Percentiles rank a stretch among this genome's conserved stretches.
Conservation (phyloP, 108 stramenopile genomes). For the Pinguiococcus pyrenoidosus region DNA sequence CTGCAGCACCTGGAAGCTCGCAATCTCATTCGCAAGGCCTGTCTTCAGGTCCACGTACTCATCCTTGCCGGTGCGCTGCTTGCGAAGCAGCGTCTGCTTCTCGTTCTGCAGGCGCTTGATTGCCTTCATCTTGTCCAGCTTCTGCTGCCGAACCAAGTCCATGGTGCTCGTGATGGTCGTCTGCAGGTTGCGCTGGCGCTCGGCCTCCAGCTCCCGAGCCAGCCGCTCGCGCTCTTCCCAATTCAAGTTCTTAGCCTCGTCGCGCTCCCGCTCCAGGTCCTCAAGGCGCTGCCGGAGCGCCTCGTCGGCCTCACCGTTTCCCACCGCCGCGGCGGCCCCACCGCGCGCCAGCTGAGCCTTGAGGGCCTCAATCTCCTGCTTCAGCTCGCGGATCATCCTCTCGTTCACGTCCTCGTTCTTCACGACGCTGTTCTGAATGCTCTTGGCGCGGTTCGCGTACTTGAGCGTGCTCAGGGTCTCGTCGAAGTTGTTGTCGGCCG, state of each 20-base stretch:
- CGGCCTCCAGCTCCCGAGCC: slow-evolving; percentile 31
- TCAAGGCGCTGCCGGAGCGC: slow-evolving; percentile 6
- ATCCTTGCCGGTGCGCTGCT: slow-evolving; percentile 13
- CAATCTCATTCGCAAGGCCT: slow-evolving; percentile 27
- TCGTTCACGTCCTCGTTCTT: slow-evolving; percentile 48
- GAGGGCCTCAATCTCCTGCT: slow-evolving; percentile 37
- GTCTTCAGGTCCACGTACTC: slow-evolving; percentile 27
- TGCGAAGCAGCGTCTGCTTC: slow-evolving; percentile 22
- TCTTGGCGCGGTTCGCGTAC: slow-evolving; percentile 48
- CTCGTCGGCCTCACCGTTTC: slow-evolving; percentile 1
- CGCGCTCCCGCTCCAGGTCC: slow-evolving; percentile 7
- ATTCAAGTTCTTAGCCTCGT: slow-evolving; percentile 19
- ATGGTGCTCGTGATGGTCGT: slow-evolving; percentile 24
- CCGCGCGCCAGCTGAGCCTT: slow-evolving; percentile 21
- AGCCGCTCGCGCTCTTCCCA: slow-evolving; percentile 44
- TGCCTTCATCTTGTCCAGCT: slow-evolving; percentile 37
- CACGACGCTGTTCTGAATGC: slow-evolving; percentile 38
- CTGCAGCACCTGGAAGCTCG: slow-evolving; percentile 21
- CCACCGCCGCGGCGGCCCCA: neutral
- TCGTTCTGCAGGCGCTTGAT: slow-evolving; percentile 28
- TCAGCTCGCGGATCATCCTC: slow-evolving; percentile 42
- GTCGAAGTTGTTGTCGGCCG: slow-evolving; percentile 46
- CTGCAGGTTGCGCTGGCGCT: slow-evolving; percentile 39
- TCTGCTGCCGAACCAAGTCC: slow-evolving; percentile 31
- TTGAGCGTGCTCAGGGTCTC: slow-evolving; percentile 50